Conservation (phyloP, 768 basidiomycete genomes). For the Phlebiopsis gigantea region DNA sequence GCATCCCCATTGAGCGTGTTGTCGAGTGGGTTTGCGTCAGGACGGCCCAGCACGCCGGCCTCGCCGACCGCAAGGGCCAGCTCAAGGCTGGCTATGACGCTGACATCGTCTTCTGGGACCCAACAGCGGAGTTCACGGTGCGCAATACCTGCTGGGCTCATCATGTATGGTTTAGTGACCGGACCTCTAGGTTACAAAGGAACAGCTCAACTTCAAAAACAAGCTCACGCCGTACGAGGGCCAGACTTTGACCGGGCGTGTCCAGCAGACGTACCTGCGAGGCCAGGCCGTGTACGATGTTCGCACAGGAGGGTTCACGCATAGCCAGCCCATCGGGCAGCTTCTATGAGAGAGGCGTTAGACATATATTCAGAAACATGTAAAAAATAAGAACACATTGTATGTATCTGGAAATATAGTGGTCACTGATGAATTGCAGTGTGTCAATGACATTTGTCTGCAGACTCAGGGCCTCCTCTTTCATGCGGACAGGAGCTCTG, state of each 20-base stretch:
- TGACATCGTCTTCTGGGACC: conserved; percentile 85
- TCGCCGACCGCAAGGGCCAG: conserved; percentile 65
- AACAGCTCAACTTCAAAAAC: conserved; percentile 83
- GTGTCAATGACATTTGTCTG: no score
- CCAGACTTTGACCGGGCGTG: conserved; percentile 59
- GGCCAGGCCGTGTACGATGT: conserved; percentile 63
- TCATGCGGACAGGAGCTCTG: no score
- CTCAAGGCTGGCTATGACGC: conserved; percentile 74
- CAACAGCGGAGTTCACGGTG: conserved; percentile 42
- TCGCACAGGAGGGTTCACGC: conserved; percentile 19
- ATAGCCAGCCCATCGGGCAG: background rate
- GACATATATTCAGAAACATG: background rate
- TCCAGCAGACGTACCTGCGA: conserved; percentile 75
- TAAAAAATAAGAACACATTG: background rate
- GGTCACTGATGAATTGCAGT: no score
- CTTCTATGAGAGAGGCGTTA: background rate
- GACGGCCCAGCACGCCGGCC: conserved; percentile 77
- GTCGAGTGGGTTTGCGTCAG: conserved; percentile 70
- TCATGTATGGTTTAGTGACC: background rate
- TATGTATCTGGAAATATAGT: no score
- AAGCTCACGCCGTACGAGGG: conserved; percentile 91
- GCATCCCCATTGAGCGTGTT: conserved; percentile 53
- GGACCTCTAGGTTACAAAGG: conserved; percentile 61
- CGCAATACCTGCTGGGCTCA: no score
- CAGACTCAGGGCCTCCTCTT: no score